These are phyloP conservation scores for Vitis labrusca DNA, from an alignment of 164 flowering plant genomes.

Conservation along the genomic window DNA sequence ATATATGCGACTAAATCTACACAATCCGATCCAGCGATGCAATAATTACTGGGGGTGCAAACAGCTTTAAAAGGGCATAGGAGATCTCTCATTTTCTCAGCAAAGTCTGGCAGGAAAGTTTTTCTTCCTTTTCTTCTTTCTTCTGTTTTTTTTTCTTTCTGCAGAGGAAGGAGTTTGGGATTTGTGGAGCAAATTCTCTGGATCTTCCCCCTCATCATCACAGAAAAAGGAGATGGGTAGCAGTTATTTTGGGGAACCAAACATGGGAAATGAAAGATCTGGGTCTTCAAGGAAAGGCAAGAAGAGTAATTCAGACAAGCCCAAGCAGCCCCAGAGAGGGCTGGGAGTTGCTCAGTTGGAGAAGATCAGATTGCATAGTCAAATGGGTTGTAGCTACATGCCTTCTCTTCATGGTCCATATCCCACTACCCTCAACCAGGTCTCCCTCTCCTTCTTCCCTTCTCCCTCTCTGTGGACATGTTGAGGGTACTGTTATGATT, in stretches of 20 bases:
- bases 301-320: slow-evolving; percentile 68
- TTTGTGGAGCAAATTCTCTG: slow-evolving; percentile 10
- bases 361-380: slow-evolving; percentile 79
- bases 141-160: too few species aligned
- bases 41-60: slow-evolving; percentile 31
- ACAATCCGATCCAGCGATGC: slow-evolving; percentile 77
- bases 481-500: background rate
- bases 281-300: slow-evolving; percentile 68
- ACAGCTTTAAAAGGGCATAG: slow-evolving; percentile 28
- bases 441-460: slow-evolving; percentile 6
- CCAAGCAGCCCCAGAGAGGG: slow-evolving; percentile 94
- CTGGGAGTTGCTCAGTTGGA: slow-evolving; percentile 97
- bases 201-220: background rate
- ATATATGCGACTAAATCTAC: slow-evolving; percentile 25
- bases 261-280: slow-evolving; percentile 37
- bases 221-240: slow-evolving; percentile 40
- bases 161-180: slow-evolving; percentile 4
- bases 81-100: slow-evolving; percentile 29
- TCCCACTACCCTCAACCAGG: slow-evolving; percentile 37
- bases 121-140: background rate
- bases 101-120: background rate
- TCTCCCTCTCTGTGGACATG: background rate
- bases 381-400: slow-evolving; percentile 42
- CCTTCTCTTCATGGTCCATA: slow-evolving; percentile 28
- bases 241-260: slow-evolving; percentile 44